Conservation (phyloP, 768 basidiomycete genomes). For the Scleroderma bovista region DNA sequence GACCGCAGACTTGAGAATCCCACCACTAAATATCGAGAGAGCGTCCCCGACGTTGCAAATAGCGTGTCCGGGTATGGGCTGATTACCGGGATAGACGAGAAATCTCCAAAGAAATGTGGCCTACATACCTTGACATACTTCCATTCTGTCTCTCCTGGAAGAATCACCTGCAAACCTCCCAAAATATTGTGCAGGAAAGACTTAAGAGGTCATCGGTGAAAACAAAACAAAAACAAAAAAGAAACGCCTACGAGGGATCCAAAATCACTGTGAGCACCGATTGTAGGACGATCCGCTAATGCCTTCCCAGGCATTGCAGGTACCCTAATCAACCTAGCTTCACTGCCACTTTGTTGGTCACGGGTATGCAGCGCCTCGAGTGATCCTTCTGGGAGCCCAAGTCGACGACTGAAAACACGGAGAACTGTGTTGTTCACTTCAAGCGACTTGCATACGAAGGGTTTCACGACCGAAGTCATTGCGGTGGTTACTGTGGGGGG, state of each 20-base stretch:
- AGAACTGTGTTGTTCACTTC: conserved; percentile 50
- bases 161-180: conserved; percentile 65
- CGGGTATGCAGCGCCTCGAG: conserved; percentile 39
- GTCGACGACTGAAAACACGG: conserved; percentile 49
- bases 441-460: conserved; percentile 55
- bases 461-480: conserved; percentile 45
- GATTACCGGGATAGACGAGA: not conserved
- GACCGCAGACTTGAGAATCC: conserved; percentile 57
- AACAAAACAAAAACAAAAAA: not conserved
- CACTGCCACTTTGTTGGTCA: conserved; percentile 50
- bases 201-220: conserved; percentile 20
- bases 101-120: not conserved
- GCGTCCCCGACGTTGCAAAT: conserved; percentile 63
- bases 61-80: conserved; percentile 52
- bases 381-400: conserved; percentile 47
- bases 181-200: conserved; percentile 67
- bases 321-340: conserved; percentile 49
- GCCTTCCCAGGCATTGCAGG: conserved; percentile 32
- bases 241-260: conserved; percentile 51
- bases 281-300: conserved; percentile 31
- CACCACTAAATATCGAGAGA: conserved; percentile 55
- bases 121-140: conserved; percentile 53
- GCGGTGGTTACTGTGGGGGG: conserved; percentile 45
- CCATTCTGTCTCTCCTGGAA: conserved; percentile 57
- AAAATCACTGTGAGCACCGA: conserved; percentile 72